Conservation (phyloP, 164 flowering plant species). For the Berberis vulgaris region DNA sequence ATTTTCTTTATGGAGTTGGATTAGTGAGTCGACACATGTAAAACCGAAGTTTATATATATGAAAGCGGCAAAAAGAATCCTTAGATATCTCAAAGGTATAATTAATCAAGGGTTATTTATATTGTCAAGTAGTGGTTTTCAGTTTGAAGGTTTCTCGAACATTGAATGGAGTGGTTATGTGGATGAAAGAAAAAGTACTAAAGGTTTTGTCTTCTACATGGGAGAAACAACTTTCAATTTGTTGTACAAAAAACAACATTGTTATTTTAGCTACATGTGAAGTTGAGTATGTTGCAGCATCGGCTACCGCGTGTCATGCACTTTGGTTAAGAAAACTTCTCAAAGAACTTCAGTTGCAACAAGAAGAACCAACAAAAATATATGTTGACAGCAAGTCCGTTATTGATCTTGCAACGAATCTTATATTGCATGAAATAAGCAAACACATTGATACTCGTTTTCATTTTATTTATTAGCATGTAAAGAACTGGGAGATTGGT, state of each 20-base stretch:
- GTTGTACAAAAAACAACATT: neutral
- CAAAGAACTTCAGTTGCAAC: constrained; percentile 2
- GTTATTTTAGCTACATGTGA: neutral
- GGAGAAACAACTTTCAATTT: neutral
- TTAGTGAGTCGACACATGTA: too few relatives aligned
- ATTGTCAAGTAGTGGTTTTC: too few relatives aligned
- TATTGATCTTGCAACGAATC: neutral
- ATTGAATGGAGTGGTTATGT: too few relatives aligned
- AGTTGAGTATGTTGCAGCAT: neutral
- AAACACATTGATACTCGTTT: constrained; percentile 1
- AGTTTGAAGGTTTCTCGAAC: too few relatives aligned
- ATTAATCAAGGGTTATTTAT: too few relatives aligned
- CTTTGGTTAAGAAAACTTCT: neutral
- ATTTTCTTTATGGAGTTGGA: too few relatives aligned
- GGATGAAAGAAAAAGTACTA: neutral
- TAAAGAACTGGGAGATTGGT: neutral
- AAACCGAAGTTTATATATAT: too few relatives aligned
- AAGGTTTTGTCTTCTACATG: neutral
- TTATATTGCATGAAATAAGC: neutral
- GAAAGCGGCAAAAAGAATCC: neutral
- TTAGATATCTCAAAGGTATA: neutral
- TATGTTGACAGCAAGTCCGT: neutral
- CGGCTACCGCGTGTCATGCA: neutral
- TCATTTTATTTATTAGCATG: neutral
- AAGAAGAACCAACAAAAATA: constrained; percentile 2